Evolutionary conservation across 83 land plant species (phyloP).

Genomic region (Larix sibirica): DNA sequence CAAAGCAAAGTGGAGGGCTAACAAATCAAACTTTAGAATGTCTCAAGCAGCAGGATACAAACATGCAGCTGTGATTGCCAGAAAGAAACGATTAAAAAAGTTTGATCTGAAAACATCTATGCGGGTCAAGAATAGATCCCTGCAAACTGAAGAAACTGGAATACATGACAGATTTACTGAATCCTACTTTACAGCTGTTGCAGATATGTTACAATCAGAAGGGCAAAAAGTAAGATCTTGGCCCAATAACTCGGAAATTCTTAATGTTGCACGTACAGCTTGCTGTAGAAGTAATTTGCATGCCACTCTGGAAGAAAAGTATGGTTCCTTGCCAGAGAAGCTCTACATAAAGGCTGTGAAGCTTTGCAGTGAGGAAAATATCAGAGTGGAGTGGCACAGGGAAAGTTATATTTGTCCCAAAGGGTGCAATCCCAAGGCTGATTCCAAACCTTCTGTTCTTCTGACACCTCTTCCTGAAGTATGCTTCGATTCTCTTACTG

Average conservation of each 20-base stretch:
- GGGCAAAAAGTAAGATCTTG: conserved; percentile 49
- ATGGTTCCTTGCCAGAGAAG: conserved; percentile 55
- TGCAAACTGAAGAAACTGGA: conserved; percentile 15
- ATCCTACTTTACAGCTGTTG: conserved; percentile 41
- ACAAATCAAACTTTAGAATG: conserved; percentile 23
- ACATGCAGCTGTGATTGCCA: conserved; percentile 8
- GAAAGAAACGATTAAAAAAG: conserved; percentile 10
- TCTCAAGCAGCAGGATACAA: background rate
- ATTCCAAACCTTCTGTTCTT: conserved; percentile 17
- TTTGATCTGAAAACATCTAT: conserved; percentile 9
- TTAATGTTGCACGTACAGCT: conserved; percentile 60
- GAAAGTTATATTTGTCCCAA: conserved; percentile 86
- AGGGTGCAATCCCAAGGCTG: conserved; percentile 46
- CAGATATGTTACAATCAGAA: conserved; percentile 51
- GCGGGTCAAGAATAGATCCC: conserved; percentile 1
- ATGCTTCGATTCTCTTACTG: background rate
- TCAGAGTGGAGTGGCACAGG: conserved; percentile 68
- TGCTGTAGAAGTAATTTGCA: conserved; percentile 70
- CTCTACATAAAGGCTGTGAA: conserved; percentile 72
- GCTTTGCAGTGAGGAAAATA: conserved; percentile 80
- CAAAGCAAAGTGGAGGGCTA: conserved; percentile 22
- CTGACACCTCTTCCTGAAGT: conserved; percentile 19
- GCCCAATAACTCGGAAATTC: conserved; percentile 65
- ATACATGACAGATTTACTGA: conserved; percentile 33
- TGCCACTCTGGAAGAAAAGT: conserved; percentile 54